Base-by-base conservation (phyloP, 345 rosid species). In the Euphorbia lathyris region DNA sequence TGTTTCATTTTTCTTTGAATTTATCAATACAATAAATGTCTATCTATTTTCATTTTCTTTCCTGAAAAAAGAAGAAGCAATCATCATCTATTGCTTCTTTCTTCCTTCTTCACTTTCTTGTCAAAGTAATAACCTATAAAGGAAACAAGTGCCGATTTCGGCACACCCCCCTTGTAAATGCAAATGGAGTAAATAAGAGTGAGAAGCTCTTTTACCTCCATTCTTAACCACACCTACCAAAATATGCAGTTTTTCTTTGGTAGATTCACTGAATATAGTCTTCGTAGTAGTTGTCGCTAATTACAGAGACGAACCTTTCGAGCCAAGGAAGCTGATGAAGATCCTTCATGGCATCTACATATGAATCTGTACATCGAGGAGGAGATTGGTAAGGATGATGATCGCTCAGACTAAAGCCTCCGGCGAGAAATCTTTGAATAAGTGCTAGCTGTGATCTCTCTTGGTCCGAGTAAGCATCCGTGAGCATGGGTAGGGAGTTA, bases 301-400 rank as follows among this genome's bases (percentile, higher is more conserved):
- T 95, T 69, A 92, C 97, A 13, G 99, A 90, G 74, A 90, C 97
- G 61, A 95, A 95, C 73, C 97, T 90, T 85, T 92, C 97, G 7
- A 95, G 99, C 99, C 99, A 95, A 53, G 99, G 99, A 64, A 95
- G 93, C 74, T 90, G 97, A 75, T 83, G 97, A 69, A 95, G 89
- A 84, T 95, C 99, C 80, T 95, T 92, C 84, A 92, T 90, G 19
- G 91, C 90, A 78, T 95, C 97, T 52, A 83, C 88, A 58, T 92
- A 92, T 0, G 99, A 90, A 70, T 90, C 96, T 74, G 88, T 84
- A 84, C 94, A 88, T 67, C 82, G 93, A 47, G 97, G 97, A 0
- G 97, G 97, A 6, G 99, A 87, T 78, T 95, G 99, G 72, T 86
- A 84, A 9, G 95, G 83, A 16, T 90, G 84, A 72, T 95, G 96